These are phyloP conservation scores for Apophysomyces elegans DNA, from an alignment of 371 early-diverging fungal genomes.

Conservation along the genomic window DNA sequence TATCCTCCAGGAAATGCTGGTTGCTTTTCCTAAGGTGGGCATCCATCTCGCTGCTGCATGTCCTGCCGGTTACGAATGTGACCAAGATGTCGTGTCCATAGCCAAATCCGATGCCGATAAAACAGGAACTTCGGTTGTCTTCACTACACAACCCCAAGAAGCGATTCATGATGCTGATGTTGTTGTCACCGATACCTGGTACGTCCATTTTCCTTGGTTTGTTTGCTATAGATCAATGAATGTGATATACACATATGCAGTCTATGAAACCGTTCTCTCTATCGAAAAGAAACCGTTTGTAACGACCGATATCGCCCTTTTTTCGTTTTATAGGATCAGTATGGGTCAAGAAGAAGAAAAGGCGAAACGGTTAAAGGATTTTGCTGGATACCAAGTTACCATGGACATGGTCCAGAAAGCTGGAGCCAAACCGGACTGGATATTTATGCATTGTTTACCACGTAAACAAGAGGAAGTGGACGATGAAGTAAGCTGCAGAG, in stretches of 20 bases:
- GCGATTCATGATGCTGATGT: constrained; percentile 86
- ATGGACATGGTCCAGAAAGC: constrained; percentile 75
- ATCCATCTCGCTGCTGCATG: constrained; percentile 83
- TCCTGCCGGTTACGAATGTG: constrained; percentile 80
- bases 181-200: constrained; percentile 96
- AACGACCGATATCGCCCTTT: no score
- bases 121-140: constrained; percentile 57
- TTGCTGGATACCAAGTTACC: constrained; percentile 89
- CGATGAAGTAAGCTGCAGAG: constrained; percentile 69
- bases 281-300: no score
- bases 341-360: constrained; percentile 98
- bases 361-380: constrained; percentile 77
- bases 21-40: constrained; percentile 89
- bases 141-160: constrained; percentile 71
- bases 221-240: background rate
- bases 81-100: constrained; percentile 67
- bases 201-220: constrained; percentile 5
- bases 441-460: constrained; percentile 97
- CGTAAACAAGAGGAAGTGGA: constrained; percentile 95
- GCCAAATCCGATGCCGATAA: constrained; percentile 57
- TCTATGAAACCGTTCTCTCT: no score
- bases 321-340: constrained; percentile 62
- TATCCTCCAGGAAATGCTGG: constrained; percentile 87
- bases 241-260: no score
- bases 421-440: constrained; percentile 85